Conservation (phyloP, 2,329 filamentous ascomycete genomes). For the Exophiala viscosa region DNA sequence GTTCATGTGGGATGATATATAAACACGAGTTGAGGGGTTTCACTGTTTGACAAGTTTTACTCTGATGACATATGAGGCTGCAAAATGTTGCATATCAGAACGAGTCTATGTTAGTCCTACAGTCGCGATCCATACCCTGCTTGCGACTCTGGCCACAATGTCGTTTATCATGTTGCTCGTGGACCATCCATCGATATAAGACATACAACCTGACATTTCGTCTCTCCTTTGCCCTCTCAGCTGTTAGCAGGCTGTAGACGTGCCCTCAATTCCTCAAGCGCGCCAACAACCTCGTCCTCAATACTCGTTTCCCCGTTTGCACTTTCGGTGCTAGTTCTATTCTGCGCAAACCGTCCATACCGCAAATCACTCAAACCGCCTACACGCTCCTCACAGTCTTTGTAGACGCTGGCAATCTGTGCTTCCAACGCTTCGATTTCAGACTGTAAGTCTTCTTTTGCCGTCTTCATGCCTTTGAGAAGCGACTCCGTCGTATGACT, state of each 20-base stretch:
- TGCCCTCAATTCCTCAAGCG: conserved; percentile 8
- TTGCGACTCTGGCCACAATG: too few relatives aligned
- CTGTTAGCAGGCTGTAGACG: not conserved
- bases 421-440: conserved; percentile 64
- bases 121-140: too few relatives aligned
- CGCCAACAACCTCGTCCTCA: conserved; percentile 11
- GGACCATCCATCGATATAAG: not conserved
- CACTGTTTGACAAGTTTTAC: too few relatives aligned
- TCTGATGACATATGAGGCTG: too few relatives aligned
- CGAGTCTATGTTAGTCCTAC: too few relatives aligned
- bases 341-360: conserved; percentile 62
- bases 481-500: conserved; percentile 62
- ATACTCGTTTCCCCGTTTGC: not conserved
- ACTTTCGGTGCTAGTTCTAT: conserved; percentile 1
- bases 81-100: too few relatives aligned
- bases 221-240: not conserved
- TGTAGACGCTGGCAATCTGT: conserved; percentile 59
- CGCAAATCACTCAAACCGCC: conserved; percentile 76
- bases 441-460: conserved; percentile 61
- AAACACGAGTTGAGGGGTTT: too few relatives aligned
- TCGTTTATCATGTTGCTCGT: too few relatives aligned
- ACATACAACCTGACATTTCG: not conserved
- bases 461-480: conserved; percentile 65
- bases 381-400: conserved; percentile 62
- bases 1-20: too few relatives aligned